phyloP scores from a whole-genome alignment of 176 grass and related monocot genomes.

The Calamus simplicifolius region DNA sequence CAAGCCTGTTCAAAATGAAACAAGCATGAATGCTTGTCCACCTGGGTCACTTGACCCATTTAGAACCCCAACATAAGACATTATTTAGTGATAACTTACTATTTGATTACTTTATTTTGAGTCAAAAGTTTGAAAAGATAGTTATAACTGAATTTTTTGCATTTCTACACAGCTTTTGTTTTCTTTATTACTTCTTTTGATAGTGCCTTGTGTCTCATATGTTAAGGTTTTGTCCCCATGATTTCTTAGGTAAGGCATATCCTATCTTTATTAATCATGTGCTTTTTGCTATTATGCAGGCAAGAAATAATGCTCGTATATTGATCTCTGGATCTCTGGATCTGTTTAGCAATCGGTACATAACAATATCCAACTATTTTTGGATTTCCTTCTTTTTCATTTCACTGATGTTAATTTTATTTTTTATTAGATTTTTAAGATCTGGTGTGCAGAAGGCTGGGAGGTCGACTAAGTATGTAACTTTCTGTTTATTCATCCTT shows the following conservation, averaged over 20 bases:
- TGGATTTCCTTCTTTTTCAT: not conserved
- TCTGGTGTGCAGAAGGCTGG: conserved; percentile 78
- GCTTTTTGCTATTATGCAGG: conserved; percentile 34
- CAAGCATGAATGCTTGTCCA: too few relatives aligned
- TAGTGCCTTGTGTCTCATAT: too few relatives aligned
- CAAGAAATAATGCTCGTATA: conserved; percentile 88
- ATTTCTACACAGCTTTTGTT: too few relatives aligned
- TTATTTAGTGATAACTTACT: too few relatives aligned
- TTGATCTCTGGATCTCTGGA: conserved; percentile 84
- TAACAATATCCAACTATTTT: conserved; percentile 3
- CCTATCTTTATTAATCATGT: not conserved
- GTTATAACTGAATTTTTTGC: too few relatives aligned
- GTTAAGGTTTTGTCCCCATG: too few relatives aligned
- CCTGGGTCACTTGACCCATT: too few relatives aligned
- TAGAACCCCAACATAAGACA: too few relatives aligned
- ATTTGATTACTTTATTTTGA: too few relatives aligned
- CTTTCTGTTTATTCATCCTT: not conserved
- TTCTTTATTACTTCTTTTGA: too few relatives aligned
- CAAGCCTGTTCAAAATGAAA: too few relatives aligned
- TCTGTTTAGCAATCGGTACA: conserved; percentile 83
- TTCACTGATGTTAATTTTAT: not conserved
- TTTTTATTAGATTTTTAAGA: conserved; percentile 58
- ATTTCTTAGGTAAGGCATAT: not conserved
- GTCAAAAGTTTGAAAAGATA: too few relatives aligned
- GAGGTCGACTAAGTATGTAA: conserved; percentile 50